These are phyloP conservation scores for Delonix regia DNA, from an alignment of 306 rosid species.

Conservation along the genomic window DNA sequence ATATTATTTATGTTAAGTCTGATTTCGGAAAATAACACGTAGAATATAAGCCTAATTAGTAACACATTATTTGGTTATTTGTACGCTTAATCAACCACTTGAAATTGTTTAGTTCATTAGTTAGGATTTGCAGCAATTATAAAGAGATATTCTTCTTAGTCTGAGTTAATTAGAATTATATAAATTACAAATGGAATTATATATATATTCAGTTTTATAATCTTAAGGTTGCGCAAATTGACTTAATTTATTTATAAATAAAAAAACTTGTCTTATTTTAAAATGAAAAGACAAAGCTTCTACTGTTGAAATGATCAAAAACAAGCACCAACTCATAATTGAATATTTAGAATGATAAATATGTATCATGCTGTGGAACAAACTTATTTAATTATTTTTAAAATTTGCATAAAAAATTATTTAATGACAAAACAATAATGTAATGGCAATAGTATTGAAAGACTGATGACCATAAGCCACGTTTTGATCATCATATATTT, in stretches of 20 bases:
- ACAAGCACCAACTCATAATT: background rate
- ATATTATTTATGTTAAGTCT: background rate
- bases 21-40: background rate
- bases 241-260: background rate
- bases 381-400: background rate
- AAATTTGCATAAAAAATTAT: background rate
- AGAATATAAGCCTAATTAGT: too few species aligned
- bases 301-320: background rate
- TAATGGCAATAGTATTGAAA: background rate
- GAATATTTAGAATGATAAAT: background rate
- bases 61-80: background rate
- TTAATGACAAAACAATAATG: background rate
- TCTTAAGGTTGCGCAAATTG: background rate
- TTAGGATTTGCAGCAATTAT: background rate
- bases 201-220: background rate
- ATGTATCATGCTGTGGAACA: background rate
- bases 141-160: background rate
- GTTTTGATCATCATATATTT: background rate
- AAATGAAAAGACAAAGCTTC: background rate
- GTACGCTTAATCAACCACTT: background rate
- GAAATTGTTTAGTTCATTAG: background rate
- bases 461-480: background rate
- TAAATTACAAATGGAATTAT: background rate
- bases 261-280: background rate
- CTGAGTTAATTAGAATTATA: background rate